These are phyloP conservation scores for Artemisia annua DNA, from an alignment of 129 eudicot genomes.

Conservation along the genomic window DNA sequence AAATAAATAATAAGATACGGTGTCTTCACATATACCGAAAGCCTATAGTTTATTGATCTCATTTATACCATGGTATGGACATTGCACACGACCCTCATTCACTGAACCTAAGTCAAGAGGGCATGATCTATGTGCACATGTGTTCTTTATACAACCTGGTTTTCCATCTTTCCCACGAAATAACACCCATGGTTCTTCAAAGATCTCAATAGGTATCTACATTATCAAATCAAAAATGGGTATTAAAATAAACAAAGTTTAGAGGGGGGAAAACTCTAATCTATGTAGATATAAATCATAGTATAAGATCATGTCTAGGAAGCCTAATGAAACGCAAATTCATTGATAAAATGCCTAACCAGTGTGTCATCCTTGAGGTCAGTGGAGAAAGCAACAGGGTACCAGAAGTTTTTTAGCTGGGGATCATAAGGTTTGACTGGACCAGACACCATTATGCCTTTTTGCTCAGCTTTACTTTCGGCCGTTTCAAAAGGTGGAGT, in stretches of 20 bases:
- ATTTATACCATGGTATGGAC: conserved; percentile 90
- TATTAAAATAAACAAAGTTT: too few species aligned
- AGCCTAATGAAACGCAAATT: too few species aligned
- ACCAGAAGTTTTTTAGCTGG: conserved; percentile 77
- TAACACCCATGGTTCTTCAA: conserved; percentile 95
- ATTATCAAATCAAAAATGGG: background rate
- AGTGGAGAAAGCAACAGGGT: conserved; percentile 76
- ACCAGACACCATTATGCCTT: conserved; percentile 66
- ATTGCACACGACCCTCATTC: conserved; percentile 91
- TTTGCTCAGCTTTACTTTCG: conserved; percentile 43
- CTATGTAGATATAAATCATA: too few species aligned
- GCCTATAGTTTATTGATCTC: background rate
- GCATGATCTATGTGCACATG: conserved; percentile 98
- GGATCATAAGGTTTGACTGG: conserved; percentile 69
- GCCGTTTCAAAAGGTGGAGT: conserved; percentile 34
- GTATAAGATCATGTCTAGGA: too few species aligned
- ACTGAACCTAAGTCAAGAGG: conserved; percentile 93
- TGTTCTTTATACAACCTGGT: conserved; percentile 90
- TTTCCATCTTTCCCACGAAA: conserved; percentile 97
- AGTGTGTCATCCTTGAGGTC: conserved; percentile 66
- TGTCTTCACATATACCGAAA: conserved; percentile 3
- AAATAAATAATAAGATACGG: background rate
- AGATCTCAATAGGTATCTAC: conserved; percentile 85
- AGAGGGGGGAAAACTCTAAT: too few species aligned
- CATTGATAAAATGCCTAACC: conserved; percentile 24